These are phyloP conservation scores for Auriculariales sp. DNA, from an alignment of 768 basidiomycete species.

Conservation along the genomic window DNA sequence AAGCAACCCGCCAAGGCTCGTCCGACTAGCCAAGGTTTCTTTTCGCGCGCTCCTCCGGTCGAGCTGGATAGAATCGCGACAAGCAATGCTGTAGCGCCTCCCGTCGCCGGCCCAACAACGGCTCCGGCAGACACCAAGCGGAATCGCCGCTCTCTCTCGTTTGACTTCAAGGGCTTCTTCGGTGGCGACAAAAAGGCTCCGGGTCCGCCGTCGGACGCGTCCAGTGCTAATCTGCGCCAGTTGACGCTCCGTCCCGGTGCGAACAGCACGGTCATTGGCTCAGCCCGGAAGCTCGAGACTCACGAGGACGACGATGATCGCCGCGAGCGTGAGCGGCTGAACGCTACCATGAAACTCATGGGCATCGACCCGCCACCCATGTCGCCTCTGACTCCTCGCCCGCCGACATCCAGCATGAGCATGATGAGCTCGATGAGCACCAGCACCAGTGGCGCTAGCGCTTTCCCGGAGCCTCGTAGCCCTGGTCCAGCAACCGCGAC, in stretches of 20 bases:
- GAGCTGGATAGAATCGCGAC: slow-evolving; percentile 10
- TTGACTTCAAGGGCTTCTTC: slow-evolving; percentile 73
- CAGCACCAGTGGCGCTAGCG: not conserved
- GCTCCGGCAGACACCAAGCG: slow-evolving; percentile 20
- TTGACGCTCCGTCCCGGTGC: slow-evolving; percentile 59
- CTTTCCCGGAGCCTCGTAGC: not conserved
- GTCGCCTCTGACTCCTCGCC: slow-evolving; percentile 19
- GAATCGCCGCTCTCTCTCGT: slow-evolving; percentile 67
- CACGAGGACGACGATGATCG: slow-evolving; percentile 88
- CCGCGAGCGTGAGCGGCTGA: slow-evolving; percentile 71
- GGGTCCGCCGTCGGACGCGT: slow-evolving; percentile 21
- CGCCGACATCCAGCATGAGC: slow-evolving; percentile 13
- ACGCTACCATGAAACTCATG: slow-evolving; percentile 89
- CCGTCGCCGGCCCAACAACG: slow-evolving; percentile 14
- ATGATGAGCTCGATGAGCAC: slow-evolving; percentile 3
- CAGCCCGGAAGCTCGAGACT: slow-evolving; percentile 67
- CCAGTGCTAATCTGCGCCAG: slow-evolving; percentile 36
- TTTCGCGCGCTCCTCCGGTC: slow-evolving; percentile 11
- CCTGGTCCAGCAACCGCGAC: slow-evolving; percentile 19
- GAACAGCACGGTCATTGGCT: slow-evolving; percentile 28
- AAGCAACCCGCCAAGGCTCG: slow-evolving; percentile 14
- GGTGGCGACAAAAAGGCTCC: slow-evolving; percentile 37
- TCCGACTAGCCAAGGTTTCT: slow-evolving; percentile 4
- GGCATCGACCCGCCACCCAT: slow-evolving; percentile 63
- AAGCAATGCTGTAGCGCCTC: slow-evolving; percentile 10